Percentiles rank a stretch among this genome's conserved stretches.
phyloP scores from a whole-genome alignment of 78 protist genomes.

The Dictyostelium citrinum region DNA sequence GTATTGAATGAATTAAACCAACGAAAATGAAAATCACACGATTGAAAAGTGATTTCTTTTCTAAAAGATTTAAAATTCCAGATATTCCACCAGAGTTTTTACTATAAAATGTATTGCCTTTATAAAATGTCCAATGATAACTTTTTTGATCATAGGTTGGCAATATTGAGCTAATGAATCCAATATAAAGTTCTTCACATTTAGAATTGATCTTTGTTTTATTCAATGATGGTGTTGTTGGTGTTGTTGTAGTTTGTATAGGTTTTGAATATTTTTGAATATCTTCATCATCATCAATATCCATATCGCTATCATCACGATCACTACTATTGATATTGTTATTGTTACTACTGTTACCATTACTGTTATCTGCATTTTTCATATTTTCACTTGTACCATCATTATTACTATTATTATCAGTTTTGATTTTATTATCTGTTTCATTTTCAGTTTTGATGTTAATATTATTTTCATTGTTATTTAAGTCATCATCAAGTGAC shows the following conservation, averaged over 20 bases:
- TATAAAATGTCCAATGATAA: constrained; percentile 10
- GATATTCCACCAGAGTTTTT: background rate
- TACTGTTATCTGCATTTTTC: background rate
- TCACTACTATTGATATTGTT: background rate
- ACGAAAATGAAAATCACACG: background rate
- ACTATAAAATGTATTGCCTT: background rate
- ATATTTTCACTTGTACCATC: background rate
- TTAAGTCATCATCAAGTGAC: background rate
- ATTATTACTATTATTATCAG: background rate
- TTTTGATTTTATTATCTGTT: background rate
- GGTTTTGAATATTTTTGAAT: background rate
- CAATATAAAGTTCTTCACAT: background rate
- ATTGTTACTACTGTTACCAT: background rate
- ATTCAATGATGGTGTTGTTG: background rate
- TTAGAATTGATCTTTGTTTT: background rate
- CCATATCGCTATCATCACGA: background rate
- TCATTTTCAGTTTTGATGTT: background rate
- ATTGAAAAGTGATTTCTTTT: background rate
- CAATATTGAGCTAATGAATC: background rate
- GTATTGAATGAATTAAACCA: constrained; percentile 39
- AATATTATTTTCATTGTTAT: background rate
- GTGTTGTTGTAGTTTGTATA: background rate
- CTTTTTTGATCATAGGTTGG: constrained; percentile 17
- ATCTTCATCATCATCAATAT: background rate
- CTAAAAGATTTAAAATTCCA: constrained; percentile 17